These are phyloP conservation scores for Capsicum baccatum DNA, from an alignment of 257 asterid genomes.

Conservation along the genomic window DNA sequence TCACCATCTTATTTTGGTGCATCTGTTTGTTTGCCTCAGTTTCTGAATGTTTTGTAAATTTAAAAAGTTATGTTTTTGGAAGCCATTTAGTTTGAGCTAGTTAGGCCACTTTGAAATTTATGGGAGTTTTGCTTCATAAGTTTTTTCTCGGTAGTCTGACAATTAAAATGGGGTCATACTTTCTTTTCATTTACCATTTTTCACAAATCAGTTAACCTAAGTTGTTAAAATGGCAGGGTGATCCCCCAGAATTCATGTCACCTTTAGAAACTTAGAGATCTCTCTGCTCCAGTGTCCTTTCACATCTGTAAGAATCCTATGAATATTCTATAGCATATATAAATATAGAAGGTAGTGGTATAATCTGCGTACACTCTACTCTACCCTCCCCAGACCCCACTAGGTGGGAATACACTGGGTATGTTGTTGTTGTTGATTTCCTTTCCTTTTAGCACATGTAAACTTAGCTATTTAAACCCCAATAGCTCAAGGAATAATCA, in stretches of 20 bases:
- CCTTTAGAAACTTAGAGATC: not conserved
- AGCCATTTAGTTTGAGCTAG: slow-evolving; percentile 18
- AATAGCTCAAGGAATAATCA: no score
- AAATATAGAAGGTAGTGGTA: no score
- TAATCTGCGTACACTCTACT: no score
- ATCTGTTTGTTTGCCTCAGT: not conserved
- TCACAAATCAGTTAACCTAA: not conserved
- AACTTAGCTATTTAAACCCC: no score
- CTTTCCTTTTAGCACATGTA: no score
- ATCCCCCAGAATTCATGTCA: not conserved
- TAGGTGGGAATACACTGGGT: no score
- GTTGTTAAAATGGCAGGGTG: slow-evolving; percentile 16
- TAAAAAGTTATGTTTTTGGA: slow-evolving; percentile 3
- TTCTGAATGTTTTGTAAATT: slow-evolving; percentile 4
- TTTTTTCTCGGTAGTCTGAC: not conserved
- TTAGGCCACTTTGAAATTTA: slow-evolving; percentile 3
- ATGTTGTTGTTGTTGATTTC: no score
- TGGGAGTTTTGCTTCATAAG: not conserved
- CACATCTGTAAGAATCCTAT: not conserved
- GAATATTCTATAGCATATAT: no score
- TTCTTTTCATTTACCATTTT: not conserved
- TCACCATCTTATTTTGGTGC: not conserved
- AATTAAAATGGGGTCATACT: not conserved
- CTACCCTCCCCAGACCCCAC: no score
- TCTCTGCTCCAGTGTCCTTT: not conserved